Base-by-base conservation (phyloP, 1,284 basidiomycete species). In the Moesziomyces sp. region DNA sequence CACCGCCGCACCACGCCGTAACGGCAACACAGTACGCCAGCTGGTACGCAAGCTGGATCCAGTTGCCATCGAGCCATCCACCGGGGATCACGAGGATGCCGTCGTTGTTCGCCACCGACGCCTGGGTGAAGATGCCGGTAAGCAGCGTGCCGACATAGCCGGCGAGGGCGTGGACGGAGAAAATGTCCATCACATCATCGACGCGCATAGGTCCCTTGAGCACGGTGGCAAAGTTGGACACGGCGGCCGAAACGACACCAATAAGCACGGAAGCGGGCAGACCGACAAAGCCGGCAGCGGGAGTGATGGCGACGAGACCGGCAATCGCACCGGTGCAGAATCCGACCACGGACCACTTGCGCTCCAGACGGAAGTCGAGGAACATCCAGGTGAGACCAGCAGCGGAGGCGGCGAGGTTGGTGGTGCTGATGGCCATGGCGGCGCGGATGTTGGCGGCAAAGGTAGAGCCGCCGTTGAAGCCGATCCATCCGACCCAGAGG, bases 401-500 rank as follows among this genome's bases (percentile, higher is more conserved):
- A 72, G 90, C 88, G 2, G 90, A 89, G 21, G 90, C 91, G 34
- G 80, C 78, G 5, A 82, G 85, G 86, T 96, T 96, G 57, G 93
- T 93, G 82, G 93, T 93, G 89, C 93, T 93, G 57, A 93, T 88
- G 9, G 93, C 91, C 85, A 93, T 88, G 57, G 93, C 88, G 0
- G 93, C 93, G 57, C 93, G 91, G 44, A 97, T 87, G 84, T 95
- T 95, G 21, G 94, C 94, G 57, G 92, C 93, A 79, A 94, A 94
- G 10, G 93, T 92, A 53, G 91, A 93, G 16, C 89, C 89, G 45
- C 93, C 93, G 86, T 95, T 95, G 87, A 92, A 93, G 14, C 91
- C 94, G 81, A 95, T 94, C 95, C 95, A 97, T 59, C 94, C 94
- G 82, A 96, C 92, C 93, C 93, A 97, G 60, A 97, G 90, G 74